These are phyloP conservation scores for Luffa aegyptiaca DNA, from an alignment of 306 rosid genomes.

Conservation along the genomic window DNA sequence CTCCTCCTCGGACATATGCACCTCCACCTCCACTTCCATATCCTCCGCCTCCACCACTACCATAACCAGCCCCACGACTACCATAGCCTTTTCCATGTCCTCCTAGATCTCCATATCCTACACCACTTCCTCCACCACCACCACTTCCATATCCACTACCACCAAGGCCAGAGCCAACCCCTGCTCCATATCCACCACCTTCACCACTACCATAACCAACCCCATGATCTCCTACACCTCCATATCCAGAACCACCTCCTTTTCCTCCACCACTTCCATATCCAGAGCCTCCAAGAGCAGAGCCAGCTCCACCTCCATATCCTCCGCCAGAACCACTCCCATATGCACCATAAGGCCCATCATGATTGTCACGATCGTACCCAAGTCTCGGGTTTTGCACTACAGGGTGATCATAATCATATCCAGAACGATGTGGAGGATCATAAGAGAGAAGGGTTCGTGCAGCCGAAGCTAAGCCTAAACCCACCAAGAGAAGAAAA, in stretches of 20 bases:
- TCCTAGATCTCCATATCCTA: background rate
- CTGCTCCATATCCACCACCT: background rate
- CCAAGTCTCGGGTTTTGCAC: background rate
- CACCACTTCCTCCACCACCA: background rate
- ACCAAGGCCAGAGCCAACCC: too few relatives aligned
- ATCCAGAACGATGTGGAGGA: conserved; percentile 1
- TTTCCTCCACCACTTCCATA: conserved; percentile 22
- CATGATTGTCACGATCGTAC: background rate
- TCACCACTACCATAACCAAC: background rate
- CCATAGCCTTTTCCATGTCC: background rate
- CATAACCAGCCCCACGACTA: conserved; percentile 19
- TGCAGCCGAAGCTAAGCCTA: conserved; percentile 49
- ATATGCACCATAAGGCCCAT: background rate
- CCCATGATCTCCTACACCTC: background rate
- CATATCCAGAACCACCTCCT: background rate
- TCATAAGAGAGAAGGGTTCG: conserved; percentile 42
- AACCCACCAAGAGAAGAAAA: conserved; percentile 34
- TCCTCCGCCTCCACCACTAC: conserved; percentile 27
- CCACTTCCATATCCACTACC: background rate
- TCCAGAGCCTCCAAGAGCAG: conserved; percentile 28
- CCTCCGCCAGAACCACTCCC: conserved; percentile 16
- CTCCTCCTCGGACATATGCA: background rate
- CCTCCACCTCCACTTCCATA: conserved; percentile 12
- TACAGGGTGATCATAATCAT: background rate
- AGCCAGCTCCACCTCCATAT: conserved; percentile 18